Percentiles rank a stretch among this genome's conserved stretches.
These are phyloP conservation scores for carrot (Daucus carota) DNA, from an alignment of 129 eudicot species.

Conservation along the genomic window DNA sequence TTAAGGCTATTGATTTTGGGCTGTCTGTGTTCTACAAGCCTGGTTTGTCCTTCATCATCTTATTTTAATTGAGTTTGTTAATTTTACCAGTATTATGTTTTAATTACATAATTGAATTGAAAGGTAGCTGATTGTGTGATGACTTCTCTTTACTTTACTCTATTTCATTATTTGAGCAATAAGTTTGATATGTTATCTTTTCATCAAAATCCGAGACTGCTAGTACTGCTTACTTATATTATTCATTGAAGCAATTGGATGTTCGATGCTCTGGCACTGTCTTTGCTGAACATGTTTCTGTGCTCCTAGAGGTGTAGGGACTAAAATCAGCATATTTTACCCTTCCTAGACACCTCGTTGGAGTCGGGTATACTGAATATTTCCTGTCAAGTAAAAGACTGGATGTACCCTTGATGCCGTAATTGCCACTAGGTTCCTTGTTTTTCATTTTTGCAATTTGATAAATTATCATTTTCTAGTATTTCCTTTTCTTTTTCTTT, in stretches of 20 bases:
- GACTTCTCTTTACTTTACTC: neutral
- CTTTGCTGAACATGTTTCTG: too few species aligned
- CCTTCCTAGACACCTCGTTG: too few species aligned
- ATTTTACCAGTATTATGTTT: neutral
- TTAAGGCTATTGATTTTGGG: constrained; percentile 54
- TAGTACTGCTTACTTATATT: neutral
- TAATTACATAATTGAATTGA: neutral
- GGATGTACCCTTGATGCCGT: neutral
- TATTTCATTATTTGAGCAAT: neutral
- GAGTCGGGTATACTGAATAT: neutral
- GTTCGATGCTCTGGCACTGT: too few species aligned
- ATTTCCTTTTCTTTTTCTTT: too few species aligned
- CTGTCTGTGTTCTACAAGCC: constrained; percentile 48
- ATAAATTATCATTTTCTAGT: neutral
- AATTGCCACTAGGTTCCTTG: neutral
- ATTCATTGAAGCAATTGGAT: too few species aligned
- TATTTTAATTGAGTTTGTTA: neutral
- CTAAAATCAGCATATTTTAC: too few species aligned
- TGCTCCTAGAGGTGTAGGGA: too few species aligned
- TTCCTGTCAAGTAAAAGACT: neutral
- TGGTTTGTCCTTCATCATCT: constrained; percentile 16
- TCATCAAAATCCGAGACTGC: neutral
- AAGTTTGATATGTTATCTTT: too few species aligned
- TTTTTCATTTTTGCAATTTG: neutral
- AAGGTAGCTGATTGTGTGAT: neutral